These are phyloP conservation scores for Antitrichia curtipendula DNA, from an alignment of 225 moss, liverwort and hornwort genomes.

Conservation along the genomic window DNA sequence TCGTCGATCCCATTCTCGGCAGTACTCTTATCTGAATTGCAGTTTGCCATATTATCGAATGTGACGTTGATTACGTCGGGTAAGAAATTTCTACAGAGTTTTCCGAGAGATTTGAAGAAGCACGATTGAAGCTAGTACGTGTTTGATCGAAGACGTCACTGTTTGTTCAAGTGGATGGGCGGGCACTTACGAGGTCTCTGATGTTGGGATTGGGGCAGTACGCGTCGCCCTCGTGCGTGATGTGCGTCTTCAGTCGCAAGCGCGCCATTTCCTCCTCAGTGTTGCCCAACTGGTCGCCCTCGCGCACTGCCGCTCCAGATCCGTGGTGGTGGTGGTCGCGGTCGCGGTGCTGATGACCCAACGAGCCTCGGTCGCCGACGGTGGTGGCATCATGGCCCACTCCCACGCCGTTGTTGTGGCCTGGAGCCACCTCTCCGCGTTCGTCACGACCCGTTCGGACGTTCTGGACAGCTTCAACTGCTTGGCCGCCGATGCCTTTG, in stretches of 20 bases:
- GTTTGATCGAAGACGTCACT: too few species aligned
- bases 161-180: background rate
- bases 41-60: background rate
- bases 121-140: background rate
- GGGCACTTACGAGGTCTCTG: slow-evolving; percentile 17
- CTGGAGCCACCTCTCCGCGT: background rate
- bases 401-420: background rate
- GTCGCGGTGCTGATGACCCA: background rate
- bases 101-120: background rate
- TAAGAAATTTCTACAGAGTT: background rate
- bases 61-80: too few species aligned
- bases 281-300: background rate
- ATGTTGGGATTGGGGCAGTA: slow-evolving; percentile 43
- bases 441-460: background rate
- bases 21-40: background rate
- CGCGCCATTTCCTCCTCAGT: slow-evolving; percentile 33
- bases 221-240: slow-evolving; percentile 32
- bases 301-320: background rate
- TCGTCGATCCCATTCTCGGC: background rate
- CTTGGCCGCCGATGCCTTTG: background rate
- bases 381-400: background rate
- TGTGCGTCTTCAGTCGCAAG: slow-evolving; percentile 9
- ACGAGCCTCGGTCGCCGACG: background rate
- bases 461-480: slow-evolving; percentile 4
- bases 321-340: background rate